A percentile compares a stretch with the other conserved stretches of the same genome.
Conservation (phyloP, 2,329 filamentous ascomycete genomes). For the Colletotrichum spaethianum region DNA sequence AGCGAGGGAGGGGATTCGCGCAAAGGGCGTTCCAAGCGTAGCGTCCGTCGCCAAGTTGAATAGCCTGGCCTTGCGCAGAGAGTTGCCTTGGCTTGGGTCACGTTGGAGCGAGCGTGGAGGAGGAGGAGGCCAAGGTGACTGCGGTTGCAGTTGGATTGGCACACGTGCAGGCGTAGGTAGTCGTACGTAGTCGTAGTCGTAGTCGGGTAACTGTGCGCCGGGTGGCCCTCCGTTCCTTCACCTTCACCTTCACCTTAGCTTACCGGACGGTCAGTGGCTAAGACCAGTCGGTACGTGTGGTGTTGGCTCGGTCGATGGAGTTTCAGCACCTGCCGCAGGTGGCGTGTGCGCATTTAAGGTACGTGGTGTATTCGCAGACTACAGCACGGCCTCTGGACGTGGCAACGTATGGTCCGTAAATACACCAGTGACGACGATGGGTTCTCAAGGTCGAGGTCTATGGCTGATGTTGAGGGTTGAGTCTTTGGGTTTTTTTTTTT, state of each 20-base stretch:
- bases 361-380: constrained; percentile 7
- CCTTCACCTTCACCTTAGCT: constrained; percentile 6
- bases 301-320: neutral
- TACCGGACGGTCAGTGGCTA: constrained; percentile 23
- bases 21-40: neutral
- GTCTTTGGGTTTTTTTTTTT: neutral
- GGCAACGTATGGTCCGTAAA: neutral
- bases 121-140: constrained; percentile 9
- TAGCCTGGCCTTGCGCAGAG: neutral
- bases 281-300: neutral
- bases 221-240: neutral
- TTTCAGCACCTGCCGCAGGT: neutral
- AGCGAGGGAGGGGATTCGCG: constrained; percentile 19
- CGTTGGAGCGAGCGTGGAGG: constrained; percentile 4
- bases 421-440: neutral
- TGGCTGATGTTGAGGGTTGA: neutral
- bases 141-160: constrained; percentile 19
- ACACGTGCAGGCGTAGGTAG: neutral
- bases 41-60: neutral
- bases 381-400: constrained; percentile 2
- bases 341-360: constrained; percentile 18
- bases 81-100: constrained; percentile 14
- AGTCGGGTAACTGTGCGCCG: constrained; percentile 4
- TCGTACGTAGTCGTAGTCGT: neutral
- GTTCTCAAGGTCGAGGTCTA: neutral